phyloP scores from a whole-genome alignment of 495 filamentous ascomycete genomes.

The Aspergillus olivimuriae region DNA sequence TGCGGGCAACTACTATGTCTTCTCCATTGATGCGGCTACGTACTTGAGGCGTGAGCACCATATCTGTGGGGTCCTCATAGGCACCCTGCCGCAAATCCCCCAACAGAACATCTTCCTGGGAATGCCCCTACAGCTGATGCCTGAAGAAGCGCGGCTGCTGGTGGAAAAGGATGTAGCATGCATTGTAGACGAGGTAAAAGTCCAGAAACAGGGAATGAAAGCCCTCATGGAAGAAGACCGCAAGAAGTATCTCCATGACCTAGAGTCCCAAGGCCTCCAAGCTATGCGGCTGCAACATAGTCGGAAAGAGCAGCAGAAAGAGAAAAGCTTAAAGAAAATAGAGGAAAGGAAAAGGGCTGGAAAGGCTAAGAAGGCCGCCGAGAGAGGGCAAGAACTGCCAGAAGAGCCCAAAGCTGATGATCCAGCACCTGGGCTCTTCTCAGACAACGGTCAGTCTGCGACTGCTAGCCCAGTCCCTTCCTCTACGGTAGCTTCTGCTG shows the following conservation, averaged over 20 bases:
- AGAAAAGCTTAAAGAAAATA: slow-evolving; percentile 36
- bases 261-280: slow-evolving; percentile 42
- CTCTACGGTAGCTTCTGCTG: slow-evolving; percentile 11
- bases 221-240: slow-evolving; percentile 51
- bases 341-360: slow-evolving; percentile 32
- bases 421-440: slow-evolving; percentile 40
- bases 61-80: slow-evolving; percentile 82
- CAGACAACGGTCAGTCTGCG: slow-evolving; percentile 11
- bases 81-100: slow-evolving; percentile 82
- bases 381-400: slow-evolving; percentile 10
- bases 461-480: too few relatives aligned
- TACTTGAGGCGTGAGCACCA: slow-evolving; percentile 74
- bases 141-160: slow-evolving; percentile 80
- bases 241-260: slow-evolving; percentile 34
- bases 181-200: slow-evolving; percentile 67
- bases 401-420: slow-evolving; percentile 14
- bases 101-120: slow-evolving; percentile 94
- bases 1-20: slow-evolving; percentile 77
- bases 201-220: slow-evolving; percentile 56
- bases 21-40: slow-evolving; percentile 75
- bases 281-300: slow-evolving; percentile 32
- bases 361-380: slow-evolving; percentile 27
- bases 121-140: slow-evolving; percentile 80
- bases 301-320: slow-evolving; percentile 35
- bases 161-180: slow-evolving; percentile 74